These are phyloP conservation scores for Lasiosphaeris hirsuta DNA, from an alignment of 495 filamentous ascomycete species.

Conservation along the genomic window DNA sequence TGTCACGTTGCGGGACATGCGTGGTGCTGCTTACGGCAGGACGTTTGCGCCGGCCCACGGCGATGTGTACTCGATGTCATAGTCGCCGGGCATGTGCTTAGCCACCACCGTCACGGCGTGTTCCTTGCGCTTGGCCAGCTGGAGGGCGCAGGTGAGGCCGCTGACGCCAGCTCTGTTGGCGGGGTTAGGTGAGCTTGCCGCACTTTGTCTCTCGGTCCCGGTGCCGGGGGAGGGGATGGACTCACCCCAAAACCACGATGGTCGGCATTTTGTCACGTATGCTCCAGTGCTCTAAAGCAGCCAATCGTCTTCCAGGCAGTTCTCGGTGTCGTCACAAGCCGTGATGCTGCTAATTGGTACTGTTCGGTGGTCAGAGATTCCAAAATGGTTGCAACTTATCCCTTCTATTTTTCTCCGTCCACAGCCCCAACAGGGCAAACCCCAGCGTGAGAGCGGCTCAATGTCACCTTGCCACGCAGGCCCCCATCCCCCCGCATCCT, in stretches of 20 bases:
- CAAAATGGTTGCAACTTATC: too few species aligned
- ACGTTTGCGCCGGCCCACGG: slow-evolving; percentile 96
- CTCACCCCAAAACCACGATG: slow-evolving; percentile 65
- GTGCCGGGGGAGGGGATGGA: slow-evolving; percentile 7
- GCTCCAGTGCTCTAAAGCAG: too few species aligned
- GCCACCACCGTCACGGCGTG: slow-evolving; percentile 74
- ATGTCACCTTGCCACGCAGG: too few species aligned
- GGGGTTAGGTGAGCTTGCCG: background rate
- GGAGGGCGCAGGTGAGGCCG: slow-evolving; percentile 86
- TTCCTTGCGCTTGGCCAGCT: slow-evolving; percentile 69
- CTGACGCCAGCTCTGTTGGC: slow-evolving; percentile 75
- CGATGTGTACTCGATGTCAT: slow-evolving; percentile 93
- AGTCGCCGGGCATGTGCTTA: slow-evolving; percentile 98
- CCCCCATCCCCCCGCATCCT: too few species aligned
- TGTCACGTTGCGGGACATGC: background rate
- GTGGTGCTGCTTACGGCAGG: slow-evolving; percentile 58
- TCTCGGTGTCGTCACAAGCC: too few species aligned
- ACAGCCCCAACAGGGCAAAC: too few species aligned
- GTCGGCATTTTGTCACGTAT: slow-evolving; percentile 44
- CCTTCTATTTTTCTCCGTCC: too few species aligned
- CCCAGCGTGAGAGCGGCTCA: too few species aligned
- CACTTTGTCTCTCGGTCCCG: background rate
- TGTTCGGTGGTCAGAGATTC: too few species aligned
- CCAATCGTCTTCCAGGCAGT: too few species aligned
- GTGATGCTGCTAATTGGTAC: too few species aligned